These are phyloP conservation scores for Choiromyces venosus DNA, from an alignment of 495 filamentous ascomycete species.

Conservation along the genomic window DNA sequence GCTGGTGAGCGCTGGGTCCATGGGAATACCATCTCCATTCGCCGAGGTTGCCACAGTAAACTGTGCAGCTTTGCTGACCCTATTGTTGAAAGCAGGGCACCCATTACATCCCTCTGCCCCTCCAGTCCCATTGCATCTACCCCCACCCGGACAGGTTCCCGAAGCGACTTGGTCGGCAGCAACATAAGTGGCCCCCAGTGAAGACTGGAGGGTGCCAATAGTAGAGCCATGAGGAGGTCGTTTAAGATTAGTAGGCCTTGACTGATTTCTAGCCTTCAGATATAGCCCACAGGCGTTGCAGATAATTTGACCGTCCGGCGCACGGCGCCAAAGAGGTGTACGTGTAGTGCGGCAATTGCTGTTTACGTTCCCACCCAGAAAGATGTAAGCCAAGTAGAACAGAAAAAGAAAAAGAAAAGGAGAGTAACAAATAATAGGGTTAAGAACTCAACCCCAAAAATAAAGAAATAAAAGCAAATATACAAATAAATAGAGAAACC, in stretches of 20 bases:
- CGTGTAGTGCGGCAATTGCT: conserved; percentile 94
- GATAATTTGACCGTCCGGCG: conserved; percentile 85
- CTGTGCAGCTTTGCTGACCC: conserved; percentile 80
- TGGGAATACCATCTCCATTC: conserved; percentile 32
- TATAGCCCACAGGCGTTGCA: conserved; percentile 98
- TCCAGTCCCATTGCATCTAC: conserved; percentile 92
- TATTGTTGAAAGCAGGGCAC: conserved; percentile 95
- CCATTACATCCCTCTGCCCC: conserved; percentile 94
- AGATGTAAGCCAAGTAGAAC: not conserved
- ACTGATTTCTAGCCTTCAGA: conserved; percentile 82
- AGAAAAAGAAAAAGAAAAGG: conserved; percentile 10
- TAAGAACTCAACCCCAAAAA: not conserved
- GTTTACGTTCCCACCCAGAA: conserved; percentile 8
- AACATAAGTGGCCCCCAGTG: conserved; percentile 67
- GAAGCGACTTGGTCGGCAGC: conserved; percentile 62
- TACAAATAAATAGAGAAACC: conserved; percentile 9
- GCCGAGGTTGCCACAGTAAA: conserved; percentile 49
- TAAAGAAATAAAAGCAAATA: conserved; percentile 6
- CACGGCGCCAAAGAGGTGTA: conserved; percentile 91
- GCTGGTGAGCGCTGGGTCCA: conserved; percentile 31
- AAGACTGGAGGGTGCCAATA: conserved; percentile 41
- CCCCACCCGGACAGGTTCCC: conserved; percentile 93
- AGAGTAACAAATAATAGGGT: not conserved
- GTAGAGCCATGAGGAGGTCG: conserved; percentile 48
- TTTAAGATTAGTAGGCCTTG: conserved; percentile 83